Evolutionary conservation across 225 moss, liverwort and hornwort species (phyloP), one percentile per base, ranked within the genome.

Genomic region (Anthoceros angustus): DNA sequence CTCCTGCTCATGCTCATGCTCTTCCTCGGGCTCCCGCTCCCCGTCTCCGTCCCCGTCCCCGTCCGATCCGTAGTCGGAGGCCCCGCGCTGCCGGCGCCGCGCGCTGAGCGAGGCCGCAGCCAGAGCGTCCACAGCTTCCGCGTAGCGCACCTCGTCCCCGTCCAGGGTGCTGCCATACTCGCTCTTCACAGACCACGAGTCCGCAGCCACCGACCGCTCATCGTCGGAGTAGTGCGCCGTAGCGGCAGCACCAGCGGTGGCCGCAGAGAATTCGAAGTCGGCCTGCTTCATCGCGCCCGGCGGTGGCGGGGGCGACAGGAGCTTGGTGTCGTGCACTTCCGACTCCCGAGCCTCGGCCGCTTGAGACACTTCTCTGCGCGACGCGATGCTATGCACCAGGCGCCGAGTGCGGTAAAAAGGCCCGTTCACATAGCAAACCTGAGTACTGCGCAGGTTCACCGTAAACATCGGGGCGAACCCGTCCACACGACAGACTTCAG

Each of bases 181-280:
- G 67, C 90, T 94, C 79, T 80, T 88, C 65, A 94, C 90, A 20
- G 90, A 94, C 94, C 94, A 94, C 42, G 94, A 94, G 72, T 94
- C 94, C 7, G 94, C 90, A 41, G 90, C 94, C 14, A 94, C 72
- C n/a, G 94, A 94, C 68, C 94, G 79, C 71, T 94, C 94, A 67
- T 94, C 94, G 68, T 94, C 94, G 5, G 94, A 94, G 72, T 83
- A 90, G 71, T 90, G 90, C 61, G 86, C 69, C 18, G 70, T 62
- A 9, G 73, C 55, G 8, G 20, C 62, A 43, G n/a, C n/a, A n/a
- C n/a, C n/a, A n/a, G n/a, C n/a, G n/a, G 32, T 4, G 32, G 32
- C 32, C 32, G 32, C 32, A 32, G 32, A 32, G 32, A 32, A 32
- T 32, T 77, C 77, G 12, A 75, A 63, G 62, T 93, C 85, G 61